A percentile compares a stretch with the other conserved stretches of the same genome.
These are phyloP conservation scores for Rhodocollybia butyracea DNA, from an alignment of 768 basidiomycete genomes.

Conservation along the genomic window DNA sequence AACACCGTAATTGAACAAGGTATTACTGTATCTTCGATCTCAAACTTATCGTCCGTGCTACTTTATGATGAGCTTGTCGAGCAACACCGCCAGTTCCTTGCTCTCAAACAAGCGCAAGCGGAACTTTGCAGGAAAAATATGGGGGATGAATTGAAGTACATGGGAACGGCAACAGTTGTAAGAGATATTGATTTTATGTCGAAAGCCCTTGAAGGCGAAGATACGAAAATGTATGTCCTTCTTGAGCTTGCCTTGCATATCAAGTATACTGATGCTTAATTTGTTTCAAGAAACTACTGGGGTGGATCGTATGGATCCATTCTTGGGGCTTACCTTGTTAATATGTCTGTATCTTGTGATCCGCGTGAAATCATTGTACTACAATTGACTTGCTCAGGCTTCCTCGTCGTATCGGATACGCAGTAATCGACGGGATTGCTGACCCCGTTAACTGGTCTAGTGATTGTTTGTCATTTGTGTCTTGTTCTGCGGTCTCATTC, in stretches of 20 bases:
- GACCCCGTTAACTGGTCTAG: slow-evolving; percentile 20
- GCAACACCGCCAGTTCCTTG: slow-evolving; percentile 17
- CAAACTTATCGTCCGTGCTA: slow-evolving; percentile 10
- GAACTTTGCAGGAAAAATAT: slow-evolving; percentile 15
- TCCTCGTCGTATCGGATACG: slow-evolving; percentile 17
- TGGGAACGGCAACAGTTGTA: slow-evolving; percentile 22
- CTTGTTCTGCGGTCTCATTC: background rate
- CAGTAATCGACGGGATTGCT: slow-evolving; percentile 20
- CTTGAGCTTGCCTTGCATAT: background rate
- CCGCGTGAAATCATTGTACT: background rate
- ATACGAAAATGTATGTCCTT: slow-evolving; percentile 17
- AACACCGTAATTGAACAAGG: slow-evolving; percentile 21
- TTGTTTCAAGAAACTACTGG: slow-evolving; percentile 16
- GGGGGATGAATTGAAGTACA: slow-evolving; percentile 21
- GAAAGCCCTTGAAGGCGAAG: slow-evolving; percentile 15
- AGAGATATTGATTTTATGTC: slow-evolving; percentile 21
- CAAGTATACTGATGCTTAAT: background rate
- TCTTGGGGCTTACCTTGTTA: slow-evolving; percentile 21
- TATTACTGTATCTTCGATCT: slow-evolving; percentile 15
- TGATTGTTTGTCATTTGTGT: background rate
- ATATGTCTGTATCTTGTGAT: slow-evolving; percentile 12
- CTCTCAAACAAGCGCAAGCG: slow-evolving; percentile 17
- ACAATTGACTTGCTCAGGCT: slow-evolving; percentile 9
- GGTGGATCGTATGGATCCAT: slow-evolving; percentile 22
- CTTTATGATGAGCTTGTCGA: slow-evolving; percentile 13